Conservation (phyloP, 768 basidiomycete genomes). For the Tubosaeta sp. region DNA sequence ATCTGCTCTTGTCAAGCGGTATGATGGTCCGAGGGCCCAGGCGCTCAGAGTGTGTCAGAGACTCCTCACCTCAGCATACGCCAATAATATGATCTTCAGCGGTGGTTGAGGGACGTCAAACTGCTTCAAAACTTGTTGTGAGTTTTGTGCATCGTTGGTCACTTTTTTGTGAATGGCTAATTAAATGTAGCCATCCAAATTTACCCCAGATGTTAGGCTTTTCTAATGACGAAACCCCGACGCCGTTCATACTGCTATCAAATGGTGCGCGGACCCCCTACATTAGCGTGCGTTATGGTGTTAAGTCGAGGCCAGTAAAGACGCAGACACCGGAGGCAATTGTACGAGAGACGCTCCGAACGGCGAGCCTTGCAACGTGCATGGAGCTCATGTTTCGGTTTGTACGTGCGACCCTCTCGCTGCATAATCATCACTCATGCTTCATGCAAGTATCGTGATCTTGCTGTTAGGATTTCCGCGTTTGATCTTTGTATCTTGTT, state of each 20-base stretch:
- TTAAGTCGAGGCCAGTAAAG: conserved; percentile 32
- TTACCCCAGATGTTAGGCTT: conserved; percentile 52
- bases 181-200: conserved; percentile 41
- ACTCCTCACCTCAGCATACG: not conserved
- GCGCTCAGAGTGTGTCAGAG: conserved; percentile 30
- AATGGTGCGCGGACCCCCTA: conserved; percentile 31
- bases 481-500: not conserved
- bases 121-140: conserved; percentile 48
- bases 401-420: conserved; percentile 17
- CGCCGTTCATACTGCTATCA: conserved; percentile 50
- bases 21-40: conserved; percentile 34
- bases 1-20: conserved; percentile 39
- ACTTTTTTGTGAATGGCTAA: not conserved
- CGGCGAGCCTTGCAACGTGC: conserved; percentile 36
- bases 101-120: conserved; percentile 49
- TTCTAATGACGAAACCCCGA: conserved; percentile 40
- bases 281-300: not conserved
- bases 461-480: conserved; percentile 24
- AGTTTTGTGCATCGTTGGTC: conserved; percentile 9
- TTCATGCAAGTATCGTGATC: conserved; percentile 37
- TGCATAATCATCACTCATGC: not conserved
- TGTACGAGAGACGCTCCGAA: conserved; percentile 34
- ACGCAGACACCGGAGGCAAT: conserved; percentile 40
- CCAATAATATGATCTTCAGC: conserved; percentile 22
- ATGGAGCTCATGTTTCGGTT: conserved; percentile 32